phyloP scores from a whole-genome alignment of 108 stramenopile genomes.

The Discostella pseudostelligera region DNA sequence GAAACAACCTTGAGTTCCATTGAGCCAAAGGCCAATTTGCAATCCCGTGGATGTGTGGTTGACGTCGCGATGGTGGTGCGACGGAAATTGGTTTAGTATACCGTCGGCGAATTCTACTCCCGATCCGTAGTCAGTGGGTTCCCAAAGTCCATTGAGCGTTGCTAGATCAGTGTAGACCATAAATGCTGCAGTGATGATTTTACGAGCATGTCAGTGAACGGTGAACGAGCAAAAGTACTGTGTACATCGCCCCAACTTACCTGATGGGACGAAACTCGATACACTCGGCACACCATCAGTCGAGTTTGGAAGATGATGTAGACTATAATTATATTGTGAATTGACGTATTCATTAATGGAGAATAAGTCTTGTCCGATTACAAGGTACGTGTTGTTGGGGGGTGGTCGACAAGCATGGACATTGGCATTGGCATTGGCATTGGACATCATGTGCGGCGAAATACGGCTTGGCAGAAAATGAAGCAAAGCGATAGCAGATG shows the following conservation, averaged over 20 bases:
- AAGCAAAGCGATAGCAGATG: no score
- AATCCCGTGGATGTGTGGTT: constrained; percentile 16
- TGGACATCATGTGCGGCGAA: background rate
- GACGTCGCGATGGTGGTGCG: background rate
- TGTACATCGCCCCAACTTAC: background rate
- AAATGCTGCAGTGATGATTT: constrained; percentile 24
- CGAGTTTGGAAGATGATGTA: constrained; percentile 41
- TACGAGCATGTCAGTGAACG: background rate
- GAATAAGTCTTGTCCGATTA: constrained; percentile 68
- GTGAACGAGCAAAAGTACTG: background rate
- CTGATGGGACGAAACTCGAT: constrained; percentile 54
- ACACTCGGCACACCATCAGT: constrained; percentile 9
- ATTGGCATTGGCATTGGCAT: constrained; percentile 14
- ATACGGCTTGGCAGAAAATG: background rate
- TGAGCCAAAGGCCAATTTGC: constrained; percentile 85
- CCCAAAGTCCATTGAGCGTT: constrained; percentile 57
- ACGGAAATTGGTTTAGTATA: constrained; percentile 37
- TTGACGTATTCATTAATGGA: constrained; percentile 71
- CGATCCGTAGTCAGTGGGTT: constrained; percentile 76
- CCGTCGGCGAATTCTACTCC: constrained; percentile 77
- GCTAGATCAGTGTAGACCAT: constrained; percentile 83
- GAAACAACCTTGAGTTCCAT: constrained; percentile 70
- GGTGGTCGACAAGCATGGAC: constrained; percentile 60
- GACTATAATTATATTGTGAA: constrained; percentile 71
- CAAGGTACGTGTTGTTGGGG: constrained; percentile 47